Base-by-base conservation (phyloP, 345 rosid species). In the Passiflora organensis region DNA sequence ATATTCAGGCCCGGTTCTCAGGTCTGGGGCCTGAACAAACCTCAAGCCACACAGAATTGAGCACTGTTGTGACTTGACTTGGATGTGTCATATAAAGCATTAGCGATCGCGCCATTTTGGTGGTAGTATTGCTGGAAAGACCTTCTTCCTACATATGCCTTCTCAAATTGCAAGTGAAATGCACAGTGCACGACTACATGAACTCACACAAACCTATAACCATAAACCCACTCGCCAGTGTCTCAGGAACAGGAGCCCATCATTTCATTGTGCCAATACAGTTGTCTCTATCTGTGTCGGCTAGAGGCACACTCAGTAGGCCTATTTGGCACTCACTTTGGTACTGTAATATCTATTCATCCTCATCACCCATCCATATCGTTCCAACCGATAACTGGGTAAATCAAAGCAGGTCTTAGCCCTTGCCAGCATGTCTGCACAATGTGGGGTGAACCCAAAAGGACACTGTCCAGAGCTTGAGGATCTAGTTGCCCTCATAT, bases 361-460 rank as follows among this genome's bases (percentile, higher is more conserved):
- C 41, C 4, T 23, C 1, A 53, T 63, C 43, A 65, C 5, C 24
- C 71, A 61, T 67, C 77, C 71, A 63, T 68, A 69, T 78, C 79
- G 56, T 59, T 72, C 80, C 75, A 78, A 66, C 80, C 69, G n/a
- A 24, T 51, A 22, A 70, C 71, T 70, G 79, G 77, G 70, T 51
- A 47, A 45, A 5, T 54, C 52, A 65, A 54, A 72, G 69, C 72
- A 34, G 32, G 32, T 38, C 72, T 47, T 66, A 43, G 58, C 72
- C 62, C 6, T 55, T 41, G 34, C 59, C 59, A 55, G 59, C 59
- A 55, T 55, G 59, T 55, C 34, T 41, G 41, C 22, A 48, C 66
- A 68, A 37, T 62, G 80, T 72, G 75, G 81, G 77, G 78, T 65
- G 75, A 21, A 44, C 56, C 65, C 58, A 20, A 64, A 41, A 66